phyloP scores from a whole-genome alignment of 116 monocot genomes.

The Zostera marina region DNA sequence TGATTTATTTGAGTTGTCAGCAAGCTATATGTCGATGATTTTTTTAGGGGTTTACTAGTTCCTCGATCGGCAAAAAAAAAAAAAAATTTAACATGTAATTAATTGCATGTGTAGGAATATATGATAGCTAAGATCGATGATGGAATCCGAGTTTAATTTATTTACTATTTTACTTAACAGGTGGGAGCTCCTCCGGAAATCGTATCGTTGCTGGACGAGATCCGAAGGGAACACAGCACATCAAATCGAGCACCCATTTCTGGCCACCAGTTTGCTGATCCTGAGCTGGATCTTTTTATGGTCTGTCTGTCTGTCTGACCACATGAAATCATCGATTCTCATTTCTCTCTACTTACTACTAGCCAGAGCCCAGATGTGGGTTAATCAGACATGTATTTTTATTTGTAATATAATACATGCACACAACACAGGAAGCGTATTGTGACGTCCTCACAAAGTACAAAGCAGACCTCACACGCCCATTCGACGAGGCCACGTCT shows the following conservation, averaged over 20 bases:
- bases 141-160: not conserved
- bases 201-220: slow-evolving; percentile 30
- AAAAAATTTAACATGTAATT: too few relatives aligned
- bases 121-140: not conserved
- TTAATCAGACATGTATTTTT: not conserved
- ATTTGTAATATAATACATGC: not conserved
- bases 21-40: too few relatives aligned
- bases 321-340: too few relatives aligned
- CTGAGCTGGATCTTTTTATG: slow-evolving; percentile 73
- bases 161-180: slow-evolving; percentile 7
- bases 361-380: too few relatives aligned
- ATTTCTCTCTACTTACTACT: too few relatives aligned
- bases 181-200: slow-evolving; percentile 50
- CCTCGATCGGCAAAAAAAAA: too few relatives aligned
- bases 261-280: slow-evolving; percentile 27
- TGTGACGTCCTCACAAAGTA: slow-evolving; percentile 22
- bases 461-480: slow-evolving; percentile 20
- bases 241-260: slow-evolving; percentile 5
- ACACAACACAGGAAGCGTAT: slow-evolving; percentile 18
- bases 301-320: too few relatives aligned
- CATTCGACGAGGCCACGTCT: slow-evolving; percentile 21
- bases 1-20: too few relatives aligned
- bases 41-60: too few relatives aligned
- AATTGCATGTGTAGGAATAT: too few relatives aligned
- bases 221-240: slow-evolving; percentile 17